phyloP scores from a whole-genome alignment of 2,329 filamentous ascomycete species.

The Arachnomyces sp. region DNA sequence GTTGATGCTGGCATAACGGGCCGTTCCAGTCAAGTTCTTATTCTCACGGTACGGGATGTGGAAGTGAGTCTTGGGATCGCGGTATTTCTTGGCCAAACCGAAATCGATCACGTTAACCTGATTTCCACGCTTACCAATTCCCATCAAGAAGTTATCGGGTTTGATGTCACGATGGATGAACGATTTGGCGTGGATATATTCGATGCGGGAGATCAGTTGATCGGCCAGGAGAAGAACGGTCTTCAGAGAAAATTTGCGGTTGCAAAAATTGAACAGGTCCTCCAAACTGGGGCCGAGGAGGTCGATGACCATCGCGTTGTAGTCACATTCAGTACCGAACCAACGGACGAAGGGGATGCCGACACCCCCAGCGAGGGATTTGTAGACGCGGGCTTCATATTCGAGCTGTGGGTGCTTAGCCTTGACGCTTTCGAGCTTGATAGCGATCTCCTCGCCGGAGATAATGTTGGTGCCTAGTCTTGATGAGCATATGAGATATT shows the following conservation, averaged over 20 bases:
- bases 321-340: conserved; percentile 99
- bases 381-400: conserved; percentile 90
- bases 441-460: conserved; percentile 97
- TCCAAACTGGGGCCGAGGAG: conserved; percentile 91
- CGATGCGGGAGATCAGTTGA: conserved; percentile 96
- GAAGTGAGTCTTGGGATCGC: conserved; percentile 99
- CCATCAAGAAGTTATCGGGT: conserved; percentile 99
- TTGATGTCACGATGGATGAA: conserved; percentile 99
- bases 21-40: conserved; percentile 99
- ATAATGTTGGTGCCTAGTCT: conserved; percentile 89
- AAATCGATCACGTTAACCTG: conserved; percentile 99
- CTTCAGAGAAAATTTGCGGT: conserved; percentile 98
- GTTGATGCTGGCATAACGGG: conserved; percentile 98
- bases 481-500: conserved; percentile 3
- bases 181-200: conserved; percentile 99
- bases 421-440: conserved; percentile 99
- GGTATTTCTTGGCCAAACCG: conserved; percentile 98
- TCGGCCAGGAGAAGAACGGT: conserved; percentile 93
- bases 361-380: conserved; percentile 84
- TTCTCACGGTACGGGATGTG: conserved; percentile 99
- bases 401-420: conserved; percentile 98
- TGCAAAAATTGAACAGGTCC: conserved; percentile 99
- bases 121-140: conserved; percentile 97
- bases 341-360: conserved; percentile 98
- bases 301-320: conserved; percentile 99